Conservation (phyloP, 306 rosid species). For the Boehmeria nivea region DNA sequence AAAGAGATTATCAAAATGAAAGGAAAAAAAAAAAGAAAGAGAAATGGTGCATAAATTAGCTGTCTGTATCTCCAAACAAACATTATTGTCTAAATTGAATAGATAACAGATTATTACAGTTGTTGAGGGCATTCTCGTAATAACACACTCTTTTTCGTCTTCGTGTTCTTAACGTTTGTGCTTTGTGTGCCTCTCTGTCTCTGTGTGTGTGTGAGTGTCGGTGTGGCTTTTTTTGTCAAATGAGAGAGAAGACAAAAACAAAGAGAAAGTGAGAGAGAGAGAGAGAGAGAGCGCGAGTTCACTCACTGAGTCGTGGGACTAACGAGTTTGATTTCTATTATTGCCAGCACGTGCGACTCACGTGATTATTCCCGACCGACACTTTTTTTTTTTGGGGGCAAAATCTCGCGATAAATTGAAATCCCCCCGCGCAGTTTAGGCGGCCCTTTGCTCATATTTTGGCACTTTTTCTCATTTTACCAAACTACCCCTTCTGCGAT, state of each 20-base stretch:
- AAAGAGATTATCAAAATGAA: no score
- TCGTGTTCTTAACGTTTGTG: no score
- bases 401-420: constrained; percentile 13
- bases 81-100: no score
- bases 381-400: neutral
- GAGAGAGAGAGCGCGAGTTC: neutral
- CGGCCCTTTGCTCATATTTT: neutral
- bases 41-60: no score
- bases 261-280: neutral
- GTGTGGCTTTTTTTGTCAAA: constrained; percentile 6
- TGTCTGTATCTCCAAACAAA: no score
- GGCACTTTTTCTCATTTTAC: neutral
- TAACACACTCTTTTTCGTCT: neutral
- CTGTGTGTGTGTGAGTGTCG: no score
- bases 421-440: neutral
- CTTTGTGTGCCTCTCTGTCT: no score
- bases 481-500: neutral
- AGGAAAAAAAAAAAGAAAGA: no score
- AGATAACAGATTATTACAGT: constrained; percentile 8
- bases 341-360: constrained; percentile 4
- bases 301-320: neutral
- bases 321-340: neutral
- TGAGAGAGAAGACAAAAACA: no score
- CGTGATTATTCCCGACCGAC: neutral
- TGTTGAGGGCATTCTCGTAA: constrained; percentile 13